A percentile compares a stretch with the other conserved stretches of the same genome.
These are phyloP conservation scores for Fraxinus albicans DNA, from an alignment of 305 asterid species.

Conservation along the genomic window DNA sequence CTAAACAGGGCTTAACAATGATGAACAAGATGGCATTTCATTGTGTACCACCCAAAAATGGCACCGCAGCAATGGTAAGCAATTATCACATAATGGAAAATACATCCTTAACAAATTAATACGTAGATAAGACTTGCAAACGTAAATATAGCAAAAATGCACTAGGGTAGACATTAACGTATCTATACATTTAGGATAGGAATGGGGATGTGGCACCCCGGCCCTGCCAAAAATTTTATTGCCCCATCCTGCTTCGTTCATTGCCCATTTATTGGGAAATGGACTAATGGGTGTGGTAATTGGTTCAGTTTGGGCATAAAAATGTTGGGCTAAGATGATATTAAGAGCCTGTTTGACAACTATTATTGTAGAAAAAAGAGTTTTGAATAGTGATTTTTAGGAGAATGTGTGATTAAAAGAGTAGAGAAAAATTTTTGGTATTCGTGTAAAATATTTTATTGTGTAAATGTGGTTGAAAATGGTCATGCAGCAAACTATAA, in stretches of 20 bases:
- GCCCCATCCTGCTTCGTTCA: not conserved
- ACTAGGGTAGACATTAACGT: not conserved
- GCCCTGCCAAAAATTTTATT: not conserved
- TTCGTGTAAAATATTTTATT: too few species aligned
- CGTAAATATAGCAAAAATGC: not conserved
- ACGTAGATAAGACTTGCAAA: not conserved
- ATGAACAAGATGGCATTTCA: not conserved
- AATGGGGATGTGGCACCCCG: not conserved
- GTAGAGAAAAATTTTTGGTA: too few species aligned
- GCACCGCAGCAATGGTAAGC: not conserved
- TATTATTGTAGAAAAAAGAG: too few species aligned
- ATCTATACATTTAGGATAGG: not conserved
- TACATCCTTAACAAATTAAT: not conserved
- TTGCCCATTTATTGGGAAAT: not conserved
- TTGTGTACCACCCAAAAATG: not conserved
- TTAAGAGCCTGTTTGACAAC: too few species aligned
- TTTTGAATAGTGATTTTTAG: too few species aligned
- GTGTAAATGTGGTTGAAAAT: too few species aligned
- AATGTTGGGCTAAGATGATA: not conserved
- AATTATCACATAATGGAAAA: not conserved
- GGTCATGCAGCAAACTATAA: too few species aligned
- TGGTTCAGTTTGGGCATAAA: not conserved
- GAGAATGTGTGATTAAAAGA: too few species aligned
- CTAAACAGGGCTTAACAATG: not conserved
- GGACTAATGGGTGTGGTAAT: not conserved